Evolutionary conservation across 441 rosid genomes (phyloP), one percentile per base, ranked within the genome.

Genomic region (Raphanus hybrid): DNA sequence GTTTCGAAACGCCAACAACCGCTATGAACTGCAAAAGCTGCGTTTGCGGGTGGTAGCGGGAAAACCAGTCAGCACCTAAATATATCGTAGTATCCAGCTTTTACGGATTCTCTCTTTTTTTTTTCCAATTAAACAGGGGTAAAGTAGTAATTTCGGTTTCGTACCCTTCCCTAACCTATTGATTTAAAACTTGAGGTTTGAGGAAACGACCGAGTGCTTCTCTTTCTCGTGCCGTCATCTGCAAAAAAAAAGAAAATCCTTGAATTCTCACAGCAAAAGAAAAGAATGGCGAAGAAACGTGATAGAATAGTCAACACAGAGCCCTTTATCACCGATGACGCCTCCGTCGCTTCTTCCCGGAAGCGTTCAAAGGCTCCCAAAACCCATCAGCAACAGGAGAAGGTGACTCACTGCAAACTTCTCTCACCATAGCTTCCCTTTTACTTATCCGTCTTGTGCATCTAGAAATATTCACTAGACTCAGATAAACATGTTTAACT

Each of bases 281-380:
- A 50, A 54, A 60, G 62, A 32, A 91, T 86, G 94, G 90, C 77
- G 79, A 87, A 82, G 87, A 89, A 90, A 80, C 86, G 97, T 81
- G 77, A 67, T 55, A 84, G 97, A 73, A 84, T 79, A 57, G 87
- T 84, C 52, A 94, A 92, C 71, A 91, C 90, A 1, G 84, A 87
- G 65, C 94, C 93, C 18, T 94, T 94, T 73, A 78, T 86, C 11
- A 79, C 87, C 5, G 91, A 86, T 76, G 77, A 78, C 12, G 88
- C 60, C 41, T 80, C 91, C 66, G 67, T 85, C 18, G 86, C 82
- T 71, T 87, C 89, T 59, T 67, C 85, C 0, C 90, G 83, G 85
- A 89, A 85, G 39, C 91, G 91, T 60, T 83, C 91, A 71, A 91
- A 90, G 66, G 87, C 84, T 74, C 74, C 86, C 59, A 90, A 89